Evolutionary conservation across 176 grass and related monocot genomes (phyloP).

Genomic region (Pontederia crassipes): DNA sequence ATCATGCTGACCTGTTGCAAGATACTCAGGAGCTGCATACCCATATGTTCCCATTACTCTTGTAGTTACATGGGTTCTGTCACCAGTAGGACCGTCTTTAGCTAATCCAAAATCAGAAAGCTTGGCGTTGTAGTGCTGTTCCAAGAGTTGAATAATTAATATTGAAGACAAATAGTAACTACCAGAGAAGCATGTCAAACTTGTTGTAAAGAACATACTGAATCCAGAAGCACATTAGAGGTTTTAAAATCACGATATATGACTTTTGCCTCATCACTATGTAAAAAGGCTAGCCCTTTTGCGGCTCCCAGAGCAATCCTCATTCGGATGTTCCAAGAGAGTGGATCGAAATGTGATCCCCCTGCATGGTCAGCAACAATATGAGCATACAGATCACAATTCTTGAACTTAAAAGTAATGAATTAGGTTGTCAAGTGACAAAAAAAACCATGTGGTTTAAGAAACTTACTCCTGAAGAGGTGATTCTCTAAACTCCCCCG

Average conservation of each 20-base stretch:
- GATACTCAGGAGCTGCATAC: constrained; percentile 92
- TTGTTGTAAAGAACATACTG: constrained; percentile 25
- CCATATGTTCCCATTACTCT: constrained; percentile 89
- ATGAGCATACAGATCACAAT: constrained; percentile 9
- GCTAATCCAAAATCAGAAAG: constrained; percentile 91
- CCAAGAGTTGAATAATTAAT: constrained; percentile 2
- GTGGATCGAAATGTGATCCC: constrained; percentile 53
- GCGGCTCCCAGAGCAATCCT: constrained; percentile 76
- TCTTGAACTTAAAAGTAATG: constrained; percentile 13
- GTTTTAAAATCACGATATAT: constrained; percentile 97
- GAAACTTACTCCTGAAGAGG: constrained; percentile 83
- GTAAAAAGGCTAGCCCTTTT: constrained; percentile 82
- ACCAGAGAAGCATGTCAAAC: constrained; percentile 3
- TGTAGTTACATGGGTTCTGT: constrained; percentile 92
- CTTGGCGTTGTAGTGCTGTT: constrained; percentile 83
- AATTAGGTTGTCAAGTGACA: neutral
- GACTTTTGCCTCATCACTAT: constrained; percentile 70
- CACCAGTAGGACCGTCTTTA: constrained; percentile 83
- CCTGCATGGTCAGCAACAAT: constrained; percentile 31
- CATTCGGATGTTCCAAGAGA: constrained; percentile 70
- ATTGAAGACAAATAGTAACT: neutral
- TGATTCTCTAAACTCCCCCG: constrained; percentile 94
- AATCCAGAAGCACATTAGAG: constrained; percentile 86
- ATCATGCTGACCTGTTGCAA: constrained; percentile 69
- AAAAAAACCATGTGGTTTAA: neutral